A percentile compares a stretch with the other conserved stretches of the same genome.
Evolutionary conservation across 257 asterid genomes (phyloP).

Genomic region (Rhazya stricta): DNA sequence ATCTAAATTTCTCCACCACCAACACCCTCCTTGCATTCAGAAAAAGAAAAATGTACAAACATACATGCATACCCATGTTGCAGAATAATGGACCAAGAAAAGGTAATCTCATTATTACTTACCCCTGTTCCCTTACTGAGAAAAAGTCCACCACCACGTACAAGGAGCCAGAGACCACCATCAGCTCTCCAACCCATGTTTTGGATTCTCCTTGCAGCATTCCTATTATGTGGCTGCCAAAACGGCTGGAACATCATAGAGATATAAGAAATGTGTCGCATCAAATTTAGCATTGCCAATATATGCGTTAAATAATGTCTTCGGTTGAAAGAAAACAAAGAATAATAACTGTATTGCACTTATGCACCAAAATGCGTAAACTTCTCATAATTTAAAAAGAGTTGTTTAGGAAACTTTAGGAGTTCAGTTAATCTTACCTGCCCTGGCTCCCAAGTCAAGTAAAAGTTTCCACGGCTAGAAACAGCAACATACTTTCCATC

Average conservation of each 20-base stretch:
- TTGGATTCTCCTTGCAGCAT: slow-evolving; percentile 92
- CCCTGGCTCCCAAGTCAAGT: slow-evolving; percentile 98
- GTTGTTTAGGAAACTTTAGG: not conserved
- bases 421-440: slow-evolving; percentile 54
- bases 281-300: not conserved
- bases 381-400: not conserved
- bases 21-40: too few species aligned
- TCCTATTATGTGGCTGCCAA: slow-evolving; percentile 98
- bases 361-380: not conserved
- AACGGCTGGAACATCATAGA: slow-evolving; percentile 49
- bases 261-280: slow-evolving; percentile 1
- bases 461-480: slow-evolving; percentile 99
- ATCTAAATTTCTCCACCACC: not conserved
- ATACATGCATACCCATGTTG: not conserved
- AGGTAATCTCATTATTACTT: slow-evolving; percentile 23
- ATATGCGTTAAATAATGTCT: not conserved
- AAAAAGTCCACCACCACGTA: slow-evolving; percentile 95
- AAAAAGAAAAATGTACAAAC: not conserved
- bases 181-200: slow-evolving; percentile 99
- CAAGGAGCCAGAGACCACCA: slow-evolving; percentile 99
- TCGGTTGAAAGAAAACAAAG: slow-evolving; percentile 3
- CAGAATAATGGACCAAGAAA: not conserved
- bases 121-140: slow-evolving; percentile 98
- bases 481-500: slow-evolving; percentile 96
- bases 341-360: not conserved